Conservation (phyloP, 208 protist species). For the Crithidia fasciculata region DNA sequence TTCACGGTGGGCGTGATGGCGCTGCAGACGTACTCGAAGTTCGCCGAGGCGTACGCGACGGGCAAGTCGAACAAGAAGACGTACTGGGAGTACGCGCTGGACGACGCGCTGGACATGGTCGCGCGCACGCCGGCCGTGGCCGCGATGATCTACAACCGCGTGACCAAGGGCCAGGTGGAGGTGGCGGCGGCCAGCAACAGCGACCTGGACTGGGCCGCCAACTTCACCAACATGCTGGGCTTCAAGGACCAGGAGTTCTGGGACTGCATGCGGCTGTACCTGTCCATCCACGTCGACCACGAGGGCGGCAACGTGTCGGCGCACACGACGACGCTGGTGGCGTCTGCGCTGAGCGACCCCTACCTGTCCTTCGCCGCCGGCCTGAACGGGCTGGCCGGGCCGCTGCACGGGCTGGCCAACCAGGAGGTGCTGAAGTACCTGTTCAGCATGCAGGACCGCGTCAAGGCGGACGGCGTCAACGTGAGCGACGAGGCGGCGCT, state of each 20-base stretch:
- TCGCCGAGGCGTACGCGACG: constrained; percentile 90
- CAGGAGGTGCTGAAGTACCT: constrained; percentile 96
- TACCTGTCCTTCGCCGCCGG: constrained; percentile 96
- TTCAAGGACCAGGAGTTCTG: constrained; percentile 90
- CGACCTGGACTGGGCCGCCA: constrained; percentile 95
- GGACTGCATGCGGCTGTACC: constrained; percentile 98
- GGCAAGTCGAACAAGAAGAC: constrained; percentile 93
- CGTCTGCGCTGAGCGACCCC: constrained; percentile 97
- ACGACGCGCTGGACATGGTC: constrained; percentile 95
- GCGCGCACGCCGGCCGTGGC: constrained; percentile 89
- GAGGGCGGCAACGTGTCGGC: constrained; percentile 98
- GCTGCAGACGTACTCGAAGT: constrained; percentile 94
- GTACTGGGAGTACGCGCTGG: constrained; percentile 96
- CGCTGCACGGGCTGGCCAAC: constrained; percentile 98
- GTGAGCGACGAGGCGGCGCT: constrained; percentile 56
- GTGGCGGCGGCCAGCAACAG: constrained; percentile 45
- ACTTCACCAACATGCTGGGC: constrained; percentile 96
- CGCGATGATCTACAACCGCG: constrained; percentile 93
- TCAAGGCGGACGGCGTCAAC: constrained; percentile 56
- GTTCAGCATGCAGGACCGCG: constrained; percentile 64
- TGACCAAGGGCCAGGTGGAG: constrained; percentile 51
- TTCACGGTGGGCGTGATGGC: constrained; percentile 86
- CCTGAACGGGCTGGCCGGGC: constrained; percentile 96
- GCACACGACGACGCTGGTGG: constrained; percentile 97
- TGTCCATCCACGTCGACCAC: constrained; percentile 96